These are phyloP conservation scores for Ambrosiella xylebori DNA, from an alignment of 2,329 filamentous ascomycete genomes.

Conservation along the genomic window DNA sequence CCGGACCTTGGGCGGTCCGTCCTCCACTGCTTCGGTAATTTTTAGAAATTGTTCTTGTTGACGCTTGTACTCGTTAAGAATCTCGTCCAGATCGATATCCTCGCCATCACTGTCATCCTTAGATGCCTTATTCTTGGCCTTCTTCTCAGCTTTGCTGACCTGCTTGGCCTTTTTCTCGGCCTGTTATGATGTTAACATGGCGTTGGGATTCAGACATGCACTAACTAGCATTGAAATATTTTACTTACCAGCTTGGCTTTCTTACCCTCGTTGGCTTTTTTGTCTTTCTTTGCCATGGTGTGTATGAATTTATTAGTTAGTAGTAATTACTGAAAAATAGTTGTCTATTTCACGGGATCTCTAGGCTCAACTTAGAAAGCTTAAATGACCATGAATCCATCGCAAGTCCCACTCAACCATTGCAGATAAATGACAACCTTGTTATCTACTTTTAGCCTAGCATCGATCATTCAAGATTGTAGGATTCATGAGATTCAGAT, in stretches of 20 bases:
- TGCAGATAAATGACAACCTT: not conserved
- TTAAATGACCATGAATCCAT: not conserved
- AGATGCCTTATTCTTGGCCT: constrained; percentile 52
- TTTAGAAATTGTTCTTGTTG: constrained; percentile 90
- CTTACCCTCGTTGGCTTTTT: constrained; percentile 28
- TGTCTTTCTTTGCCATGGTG: constrained; percentile 36
- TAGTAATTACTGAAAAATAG: no score
- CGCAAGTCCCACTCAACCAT: not conserved
- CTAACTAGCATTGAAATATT: not conserved
- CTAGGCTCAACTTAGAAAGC: not conserved
- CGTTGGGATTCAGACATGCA: not conserved
- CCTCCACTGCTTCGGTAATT: constrained; percentile 62
- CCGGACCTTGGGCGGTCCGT: constrained; percentile 57
- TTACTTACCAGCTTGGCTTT: constrained; percentile 30
- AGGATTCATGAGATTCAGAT: no score
- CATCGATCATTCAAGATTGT: no score
- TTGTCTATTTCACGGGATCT: no score
- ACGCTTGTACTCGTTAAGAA: constrained; percentile 82
- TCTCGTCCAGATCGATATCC: constrained; percentile 81
- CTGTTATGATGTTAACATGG: constrained; percentile 15
- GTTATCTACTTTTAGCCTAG: not conserved
- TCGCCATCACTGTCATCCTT: constrained; percentile 79
- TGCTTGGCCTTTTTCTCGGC: constrained; percentile 60
- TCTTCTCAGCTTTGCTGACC: constrained; percentile 80
- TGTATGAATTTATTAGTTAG: not conserved